Base-by-base conservation (phyloP, 225 moss, liverwort and hornwort genomes). In the Physcomitrium patens region DNA sequence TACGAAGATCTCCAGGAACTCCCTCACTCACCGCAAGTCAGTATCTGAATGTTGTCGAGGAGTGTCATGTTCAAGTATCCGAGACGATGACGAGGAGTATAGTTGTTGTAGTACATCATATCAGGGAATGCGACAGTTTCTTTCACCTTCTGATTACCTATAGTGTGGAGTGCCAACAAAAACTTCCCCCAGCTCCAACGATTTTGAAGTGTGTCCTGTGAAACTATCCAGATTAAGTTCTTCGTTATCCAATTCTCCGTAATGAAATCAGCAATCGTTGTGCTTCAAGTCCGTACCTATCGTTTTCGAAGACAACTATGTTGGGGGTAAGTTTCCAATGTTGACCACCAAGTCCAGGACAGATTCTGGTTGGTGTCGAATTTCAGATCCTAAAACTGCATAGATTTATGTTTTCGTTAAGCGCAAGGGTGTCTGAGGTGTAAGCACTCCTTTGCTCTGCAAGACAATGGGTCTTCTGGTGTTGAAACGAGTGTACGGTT, bases 151-250 rank as follows among this genome's bases (percentile, higher is more conserved):
- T 87, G 87, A 84, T 72, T 75, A 85, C 84, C 82, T 84, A 57
- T 79, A 75, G 81, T 87, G 80, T 82, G 86, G 86, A 91, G 85
- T 85, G 88, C 81, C 82, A 83, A 85, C 89, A 78, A 73, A 90
- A 79, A 77, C 77, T 71, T 80, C 81, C 31, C 81, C 87, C 84
- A 78, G 77, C 80, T 90, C 74, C 83, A 87, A 81, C 87, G 84
- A 83, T 83, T 90, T 93, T 83, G 93, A 96, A 92, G 87, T 82
- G 80, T 87, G 82, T 79, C 85, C 80, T 78, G 85, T 85, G 76
- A 77, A 66, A 72, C 60, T 75, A 54, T 62, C 76, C 54, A 69
- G 63, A 70, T 63, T 46, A 65, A 67, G 69, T 79, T 66, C 23
- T 72, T 42, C 77, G 62, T 67, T 77, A 48, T 73, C 58, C 76